Evolutionary conservation across 1,284 basidiomycete species (phyloP), one percentile per base, ranked within the genome.

Genomic region (Ustilago crameri): DNA sequence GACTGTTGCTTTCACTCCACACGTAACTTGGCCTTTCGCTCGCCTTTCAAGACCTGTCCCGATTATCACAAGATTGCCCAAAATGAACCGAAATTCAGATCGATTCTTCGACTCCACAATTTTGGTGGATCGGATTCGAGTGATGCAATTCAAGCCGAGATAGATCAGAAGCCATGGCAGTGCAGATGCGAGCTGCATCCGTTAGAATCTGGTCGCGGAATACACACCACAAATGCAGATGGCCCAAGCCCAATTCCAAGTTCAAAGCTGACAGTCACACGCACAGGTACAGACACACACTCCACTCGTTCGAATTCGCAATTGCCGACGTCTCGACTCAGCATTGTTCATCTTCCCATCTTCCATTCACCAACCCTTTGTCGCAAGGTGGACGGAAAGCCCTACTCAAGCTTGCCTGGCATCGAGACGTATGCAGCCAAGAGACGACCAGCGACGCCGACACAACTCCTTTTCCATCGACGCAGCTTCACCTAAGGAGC

Each of bases 391-490:
- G 30, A 30, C 30, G 30, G 30, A 30, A 15, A 22, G 4, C 34
- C 30, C 9, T 27, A 17, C 20, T 34, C 49, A 9, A 5, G n/a
- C n/a, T 37, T 20, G 38, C 24, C 23, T 24, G 20, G 32, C 20
- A 40, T 41, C 50, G 12, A 17, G 15, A 44, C 55, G 47, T n/a
- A 65, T 65, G 62, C 53, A 26, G n/a, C 22, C 27, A 37, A n/a
- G 42, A 26, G 52, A 51, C 22, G 54, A 51, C 44, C 43, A 48
- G 46, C 56, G 52, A 32, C 38, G 42, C 41, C 53, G 54, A 41
- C 58, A 58, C 17, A 30, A 55, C 42, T 62, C 65, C 18, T 62
- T 68, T 42, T 62, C 57, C 24, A 49, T 60, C 50, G 32, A 57
- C 24, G 53, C 54, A 20, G 14, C 42, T 7, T 26, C 40, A 32